Evolutionary conservation across 2,329 filamentous ascomycete genomes (phyloP), one percentile per base, ranked within the genome.

Genomic region (Trichophyton mentagrophytes): DNA sequence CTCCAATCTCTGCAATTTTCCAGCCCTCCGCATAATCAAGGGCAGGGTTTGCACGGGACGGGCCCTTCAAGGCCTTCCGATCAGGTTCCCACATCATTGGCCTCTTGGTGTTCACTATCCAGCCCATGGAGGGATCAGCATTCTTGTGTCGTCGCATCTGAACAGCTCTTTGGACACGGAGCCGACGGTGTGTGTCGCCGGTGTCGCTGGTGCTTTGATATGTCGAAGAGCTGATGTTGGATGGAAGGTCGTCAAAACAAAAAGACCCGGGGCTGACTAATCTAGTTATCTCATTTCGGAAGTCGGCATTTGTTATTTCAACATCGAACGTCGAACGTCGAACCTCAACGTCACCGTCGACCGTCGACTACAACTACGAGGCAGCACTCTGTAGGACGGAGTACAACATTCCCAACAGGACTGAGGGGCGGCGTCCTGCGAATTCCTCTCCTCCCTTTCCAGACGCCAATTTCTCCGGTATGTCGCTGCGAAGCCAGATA

Each of bases 11-110:
- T 22, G 5, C 25, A 27, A 53, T 30, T 27, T 30, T 4, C 22
- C 47, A 53, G 47, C 3, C 25, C 47, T 30, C 47, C 47, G 47
- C 47, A 53, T 53, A 33, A 44, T 53, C 47, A 25, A 53, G 11
- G 47, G 22, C 47, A 53, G 47, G 47, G 47, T 53, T 53, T 53
- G 47, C 47, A 33, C 47, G 47, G 47, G 47, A 53, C 47, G 47
- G 47, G 47, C 47, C 47, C 47, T 53, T 53, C 22, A 33, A 27
- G 47, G 47, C 8, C 47, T 51, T 11, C 47, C 47, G 47, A 53
- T 53, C 22, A 53, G 13, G 47, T 53, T 53, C 30, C 47, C 47
- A 53, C 47, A 15, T 11, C 9, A 20, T 53, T 53, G 47, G 30
- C 7, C 11, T 13, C 46, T 22, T 53, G 15, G 47, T 13, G 9